Percentiles rank a stretch among this genome's conserved stretches.
phyloP scores from a whole-genome alignment of 805 yeast species.

The Candida easanensis region DNA sequence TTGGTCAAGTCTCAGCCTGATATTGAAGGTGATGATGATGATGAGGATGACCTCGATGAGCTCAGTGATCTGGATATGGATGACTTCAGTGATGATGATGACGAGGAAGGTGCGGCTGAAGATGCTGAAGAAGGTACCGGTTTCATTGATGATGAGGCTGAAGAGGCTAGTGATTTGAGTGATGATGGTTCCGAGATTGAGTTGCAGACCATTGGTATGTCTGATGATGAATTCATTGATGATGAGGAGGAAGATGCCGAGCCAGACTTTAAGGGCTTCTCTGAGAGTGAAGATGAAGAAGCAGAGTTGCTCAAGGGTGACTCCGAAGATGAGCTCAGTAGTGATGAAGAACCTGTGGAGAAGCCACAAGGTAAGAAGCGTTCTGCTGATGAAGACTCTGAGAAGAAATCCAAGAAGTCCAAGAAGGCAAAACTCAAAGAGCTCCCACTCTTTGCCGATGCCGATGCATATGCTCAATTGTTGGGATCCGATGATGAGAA shows the following conservation, averaged over 20 bases:
- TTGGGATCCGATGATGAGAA: constrained; percentile 62
- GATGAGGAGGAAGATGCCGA: constrained; percentile 36
- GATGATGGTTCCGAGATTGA: constrained; percentile 15
- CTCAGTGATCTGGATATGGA: constrained; percentile 56
- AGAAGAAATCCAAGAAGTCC: constrained; percentile 25
- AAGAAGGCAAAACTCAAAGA: constrained; percentile 59
- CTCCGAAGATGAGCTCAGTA: constrained; percentile 37
- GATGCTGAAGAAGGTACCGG: constrained; percentile 31
- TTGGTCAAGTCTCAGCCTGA: constrained; percentile 73
- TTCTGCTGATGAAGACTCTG: constrained; percentile 22
- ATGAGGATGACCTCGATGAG: constrained; percentile 34
- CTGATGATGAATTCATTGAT: constrained; percentile 30
- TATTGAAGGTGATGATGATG: constrained; percentile 49
- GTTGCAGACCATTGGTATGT: constrained; percentile 18
- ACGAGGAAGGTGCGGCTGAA: constrained; percentile 32
- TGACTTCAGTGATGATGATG: constrained; percentile 40
- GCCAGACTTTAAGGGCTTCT: constrained; percentile 31
- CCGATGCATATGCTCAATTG: constrained; percentile 79
- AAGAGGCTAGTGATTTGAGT: constrained; percentile 25
- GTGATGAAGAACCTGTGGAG: constrained; percentile 28
- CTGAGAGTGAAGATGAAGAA: constrained; percentile 36
- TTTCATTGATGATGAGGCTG: constrained; percentile 7
- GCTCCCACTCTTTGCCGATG: constrained; percentile 85
- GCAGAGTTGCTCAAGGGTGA: constrained; percentile 35
- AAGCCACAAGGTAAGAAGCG: constrained; percentile 28